Percentiles rank a stretch among this genome's conserved stretches.
Conservation (phyloP, 495 filamentous ascomycete species). For the Aspergillus campestris region DNA sequence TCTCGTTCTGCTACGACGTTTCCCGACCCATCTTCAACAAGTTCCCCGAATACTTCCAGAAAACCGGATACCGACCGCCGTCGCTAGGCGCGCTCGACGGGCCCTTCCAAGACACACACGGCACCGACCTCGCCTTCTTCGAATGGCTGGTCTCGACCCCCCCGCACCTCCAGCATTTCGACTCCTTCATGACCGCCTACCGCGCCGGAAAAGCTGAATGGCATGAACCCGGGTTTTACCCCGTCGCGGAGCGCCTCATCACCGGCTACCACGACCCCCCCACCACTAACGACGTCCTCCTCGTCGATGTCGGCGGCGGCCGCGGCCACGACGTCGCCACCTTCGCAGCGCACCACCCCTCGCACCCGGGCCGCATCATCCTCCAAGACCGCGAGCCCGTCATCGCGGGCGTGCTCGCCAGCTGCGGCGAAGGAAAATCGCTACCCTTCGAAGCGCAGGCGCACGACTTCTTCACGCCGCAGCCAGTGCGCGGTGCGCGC, state of each 20-base stretch:
- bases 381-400: constrained; percentile 40
- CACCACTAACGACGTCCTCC: constrained; percentile 21
- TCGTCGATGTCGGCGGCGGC: constrained; percentile 50
- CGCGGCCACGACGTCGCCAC: constrained; percentile 39
- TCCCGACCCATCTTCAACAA: constrained; percentile 17
- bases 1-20: constrained; percentile 19
- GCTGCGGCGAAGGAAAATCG: background rate
- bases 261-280: constrained; percentile 2
- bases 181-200: constrained; percentile 35
- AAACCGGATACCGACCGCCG: constrained; percentile 20
- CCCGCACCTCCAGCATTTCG: constrained; percentile 14
- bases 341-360: constrained; percentile 24
- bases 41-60: constrained; percentile 22
- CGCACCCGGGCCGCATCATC: constrained; percentile 32
- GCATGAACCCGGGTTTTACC: constrained; percentile 41
- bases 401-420: constrained; percentile 22
- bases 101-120: constrained; percentile 23
- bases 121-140: constrained; percentile 19
- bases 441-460: constrained; percentile 10
- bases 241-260: constrained; percentile 29
- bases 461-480: background rate
- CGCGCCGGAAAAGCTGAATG: constrained; percentile 34
- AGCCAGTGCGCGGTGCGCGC: no score
- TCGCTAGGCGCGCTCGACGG: constrained; percentile 14
- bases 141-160: constrained; percentile 18